These are phyloP conservation scores for Acacia pycnantha DNA, from an alignment of 331 rosid species.

Conservation along the genomic window DNA sequence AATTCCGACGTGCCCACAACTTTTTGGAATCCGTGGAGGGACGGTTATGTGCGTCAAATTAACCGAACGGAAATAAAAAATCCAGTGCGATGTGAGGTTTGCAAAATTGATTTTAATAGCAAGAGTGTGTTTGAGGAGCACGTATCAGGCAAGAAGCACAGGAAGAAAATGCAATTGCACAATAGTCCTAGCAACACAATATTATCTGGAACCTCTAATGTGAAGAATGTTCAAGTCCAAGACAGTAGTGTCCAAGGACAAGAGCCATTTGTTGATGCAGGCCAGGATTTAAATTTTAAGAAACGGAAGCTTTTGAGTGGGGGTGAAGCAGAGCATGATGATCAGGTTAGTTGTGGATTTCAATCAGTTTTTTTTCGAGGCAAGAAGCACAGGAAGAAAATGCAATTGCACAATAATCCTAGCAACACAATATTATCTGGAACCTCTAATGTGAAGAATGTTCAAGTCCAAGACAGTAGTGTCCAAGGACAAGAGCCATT, in stretches of 20 bases:
- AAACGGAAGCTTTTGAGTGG: constrained; percentile 39
- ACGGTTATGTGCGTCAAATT: constrained; percentile 32
- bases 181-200: constrained; percentile 26
- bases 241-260: constrained; percentile 30
- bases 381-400: constrained; percentile 48
- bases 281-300: constrained; percentile 40
- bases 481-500: constrained; percentile 30
- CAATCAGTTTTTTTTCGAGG: constrained; percentile 7
- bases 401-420: constrained; percentile 33
- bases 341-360: constrained; percentile 51
- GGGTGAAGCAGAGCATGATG: constrained; percentile 37
- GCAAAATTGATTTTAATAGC: constrained; percentile 42
- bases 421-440: constrained; percentile 17
- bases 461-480: constrained; percentile 25
- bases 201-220: constrained; percentile 16
- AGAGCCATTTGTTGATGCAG: constrained; percentile 24
- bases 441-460: constrained; percentile 14
- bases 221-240: constrained; percentile 26
- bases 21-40: constrained; percentile 32
- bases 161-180: constrained; percentile 38
- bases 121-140: constrained; percentile 42
- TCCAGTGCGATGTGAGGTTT: constrained; percentile 37
- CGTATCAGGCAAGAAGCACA: constrained; percentile 58
- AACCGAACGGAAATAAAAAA: constrained; percentile 32
- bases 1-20: constrained; percentile 30